These are phyloP conservation scores for Piedraia hortae DNA, from an alignment of 2,329 filamentous ascomycete genomes.

Conservation along the genomic window DNA sequence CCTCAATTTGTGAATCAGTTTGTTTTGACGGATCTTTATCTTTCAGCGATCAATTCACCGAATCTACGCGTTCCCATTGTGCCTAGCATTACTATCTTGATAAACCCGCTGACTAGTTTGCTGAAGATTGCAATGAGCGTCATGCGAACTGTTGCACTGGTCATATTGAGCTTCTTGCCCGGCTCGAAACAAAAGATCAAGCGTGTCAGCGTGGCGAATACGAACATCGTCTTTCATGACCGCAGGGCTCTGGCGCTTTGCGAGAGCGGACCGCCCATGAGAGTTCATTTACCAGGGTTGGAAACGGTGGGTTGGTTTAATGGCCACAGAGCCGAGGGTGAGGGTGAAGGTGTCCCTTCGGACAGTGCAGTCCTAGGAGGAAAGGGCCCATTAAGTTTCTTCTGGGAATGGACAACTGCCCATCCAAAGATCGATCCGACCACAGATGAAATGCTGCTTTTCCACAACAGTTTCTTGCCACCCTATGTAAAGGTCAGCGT, in stretches of 20 bases:
- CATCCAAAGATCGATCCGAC: slow-evolving; percentile 38
- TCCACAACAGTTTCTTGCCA: slow-evolving; percentile 35
- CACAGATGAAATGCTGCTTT: slow-evolving; percentile 38
- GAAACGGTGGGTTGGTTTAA: slow-evolving; percentile 47
- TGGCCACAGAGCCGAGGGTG: slow-evolving; percentile 26
- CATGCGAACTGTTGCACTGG: slow-evolving; percentile 28
- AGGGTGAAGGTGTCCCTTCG: slow-evolving; percentile 9
- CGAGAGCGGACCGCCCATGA: slow-evolving; percentile 42
- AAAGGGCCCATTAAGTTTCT: slow-evolving; percentile 27
- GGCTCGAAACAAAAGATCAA: slow-evolving; percentile 30
- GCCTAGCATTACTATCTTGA: slow-evolving; percentile 38
- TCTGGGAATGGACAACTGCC: slow-evolving; percentile 44
- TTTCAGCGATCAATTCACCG: slow-evolving; percentile 23
- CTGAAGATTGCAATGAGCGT: slow-evolving; percentile 24
- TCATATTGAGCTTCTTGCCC: slow-evolving; percentile 29
- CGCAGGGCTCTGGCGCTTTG: slow-evolving; percentile 40
- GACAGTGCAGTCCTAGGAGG: slow-evolving; percentile 7
- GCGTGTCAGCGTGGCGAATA: slow-evolving; percentile 45
- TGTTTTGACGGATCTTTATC: slow-evolving; percentile 36
- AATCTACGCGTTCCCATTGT: slow-evolving; percentile 29
- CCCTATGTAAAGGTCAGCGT: slow-evolving; percentile 43
- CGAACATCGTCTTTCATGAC: slow-evolving; percentile 37
- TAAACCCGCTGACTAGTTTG: slow-evolving; percentile 29
- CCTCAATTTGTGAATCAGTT: slow-evolving; percentile 44
- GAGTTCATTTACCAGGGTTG: slow-evolving; percentile 32